Conservation (phyloP, 192 early-diverging fungal species). For the Cladochytrium replicatum region DNA sequence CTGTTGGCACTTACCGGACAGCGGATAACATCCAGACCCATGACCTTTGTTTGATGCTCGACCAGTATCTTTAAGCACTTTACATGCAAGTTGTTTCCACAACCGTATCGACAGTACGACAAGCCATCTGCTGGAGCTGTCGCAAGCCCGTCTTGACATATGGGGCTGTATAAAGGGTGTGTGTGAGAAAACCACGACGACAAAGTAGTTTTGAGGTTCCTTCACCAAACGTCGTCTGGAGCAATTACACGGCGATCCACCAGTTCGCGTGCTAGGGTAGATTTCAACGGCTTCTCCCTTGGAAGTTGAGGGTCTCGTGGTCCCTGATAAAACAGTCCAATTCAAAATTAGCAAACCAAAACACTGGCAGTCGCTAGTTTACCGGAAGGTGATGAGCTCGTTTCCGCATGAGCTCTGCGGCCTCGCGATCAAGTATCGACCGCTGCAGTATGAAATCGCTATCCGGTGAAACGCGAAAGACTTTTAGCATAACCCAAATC, state of each 20-base stretch:
- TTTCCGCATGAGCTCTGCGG: constrained; percentile 24
- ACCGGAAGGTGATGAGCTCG: no score
- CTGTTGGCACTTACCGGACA: constrained; percentile 25
- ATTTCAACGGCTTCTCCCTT: no score
- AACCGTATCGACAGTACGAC: constrained; percentile 30
- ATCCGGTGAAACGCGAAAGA: constrained; percentile 23
- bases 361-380: no score
- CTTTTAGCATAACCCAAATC: constrained; percentile 41
- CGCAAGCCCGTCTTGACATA: constrained; percentile 34
- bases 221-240: no score
- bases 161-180: no score
- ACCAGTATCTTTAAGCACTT: constrained; percentile 37
- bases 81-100: constrained; percentile 40
- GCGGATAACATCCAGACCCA: constrained; percentile 27
- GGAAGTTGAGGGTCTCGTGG: no score
- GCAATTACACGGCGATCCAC: no score
- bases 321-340: no score
- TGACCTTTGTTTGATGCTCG: constrained; percentile 31
- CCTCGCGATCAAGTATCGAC: constrained; percentile 36
- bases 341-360: no score
- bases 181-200: no score
- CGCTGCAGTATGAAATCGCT: constrained; percentile 32
- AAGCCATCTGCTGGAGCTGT: background rate
- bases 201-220: no score
- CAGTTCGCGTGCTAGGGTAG: no score